phyloP scores from a whole-genome alignment of 208 protist species.

The Tritrichomonas musculus region DNA sequence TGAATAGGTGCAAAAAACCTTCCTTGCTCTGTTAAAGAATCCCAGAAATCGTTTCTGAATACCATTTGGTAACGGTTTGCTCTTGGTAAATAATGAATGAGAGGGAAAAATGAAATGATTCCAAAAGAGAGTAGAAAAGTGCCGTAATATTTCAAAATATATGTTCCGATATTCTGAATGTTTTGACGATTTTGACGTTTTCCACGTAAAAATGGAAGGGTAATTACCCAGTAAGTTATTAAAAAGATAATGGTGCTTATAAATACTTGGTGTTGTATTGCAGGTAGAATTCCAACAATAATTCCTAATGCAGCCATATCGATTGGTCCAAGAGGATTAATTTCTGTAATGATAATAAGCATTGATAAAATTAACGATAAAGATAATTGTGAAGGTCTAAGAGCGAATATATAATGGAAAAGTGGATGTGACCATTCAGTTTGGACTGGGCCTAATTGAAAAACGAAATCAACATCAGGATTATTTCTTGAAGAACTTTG shows the following conservation, averaged over 20 bases:
- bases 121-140: neutral
- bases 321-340: neutral
- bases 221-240: neutral
- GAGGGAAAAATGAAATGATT: neutral
- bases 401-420: neutral
- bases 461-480: neutral
- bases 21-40: neutral
- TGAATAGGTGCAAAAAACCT: neutral
- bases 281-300: neutral
- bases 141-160: no score
- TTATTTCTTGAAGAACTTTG: neutral
- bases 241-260: neutral
- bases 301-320: neutral
- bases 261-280: neutral
- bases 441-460: neutral
- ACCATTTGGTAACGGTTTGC: neutral
- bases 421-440: conserved; percentile 17
- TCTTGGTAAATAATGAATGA: conserved; percentile 3
- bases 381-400: neutral
- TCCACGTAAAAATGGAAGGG: neutral
- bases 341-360: neutral
- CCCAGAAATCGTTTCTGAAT: neutral
- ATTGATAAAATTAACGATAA: neutral
- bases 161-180: no score
- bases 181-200: no score